These are phyloP conservation scores for Madurella fahalii DNA, from an alignment of 2,329 filamentous ascomycete genomes.

Conservation along the genomic window DNA sequence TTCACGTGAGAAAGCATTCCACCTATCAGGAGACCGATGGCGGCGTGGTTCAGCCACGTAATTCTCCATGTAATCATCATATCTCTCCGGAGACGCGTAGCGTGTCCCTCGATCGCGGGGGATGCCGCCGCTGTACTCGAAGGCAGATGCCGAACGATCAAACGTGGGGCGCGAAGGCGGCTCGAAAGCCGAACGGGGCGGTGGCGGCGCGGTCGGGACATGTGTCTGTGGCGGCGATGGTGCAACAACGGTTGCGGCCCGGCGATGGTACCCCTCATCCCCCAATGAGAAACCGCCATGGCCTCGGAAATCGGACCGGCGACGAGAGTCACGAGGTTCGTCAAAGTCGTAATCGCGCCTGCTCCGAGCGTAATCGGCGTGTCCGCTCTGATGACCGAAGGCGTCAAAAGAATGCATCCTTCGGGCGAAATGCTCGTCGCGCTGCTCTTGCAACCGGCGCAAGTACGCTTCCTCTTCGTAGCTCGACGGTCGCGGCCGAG, in stretches of 20 bases:
- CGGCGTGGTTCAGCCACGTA: slow-evolving; percentile 15
- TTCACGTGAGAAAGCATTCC: slow-evolving; percentile 11
- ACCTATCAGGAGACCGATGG: slow-evolving; percentile 15
- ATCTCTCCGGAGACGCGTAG: slow-evolving; percentile 21
- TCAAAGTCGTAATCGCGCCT: slow-evolving; percentile 40
- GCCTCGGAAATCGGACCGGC: slow-evolving; percentile 44
- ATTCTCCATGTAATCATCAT: slow-evolving; percentile 16
- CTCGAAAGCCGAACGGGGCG: slow-evolving; percentile 25
- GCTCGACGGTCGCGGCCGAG: slow-evolving; percentile 30
- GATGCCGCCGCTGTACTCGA: slow-evolving; percentile 43
- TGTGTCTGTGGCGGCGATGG: slow-evolving; percentile 29
- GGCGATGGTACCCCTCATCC: slow-evolving; percentile 54
- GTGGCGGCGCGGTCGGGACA: slow-evolving; percentile 27
- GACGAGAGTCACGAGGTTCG: slow-evolving; percentile 31
- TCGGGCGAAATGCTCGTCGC: slow-evolving; percentile 40
- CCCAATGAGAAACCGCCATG: slow-evolving; percentile 51
- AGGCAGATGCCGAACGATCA: slow-evolving; percentile 34
- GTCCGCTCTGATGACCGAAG: slow-evolving; percentile 34
- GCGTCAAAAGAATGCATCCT: slow-evolving; percentile 35
- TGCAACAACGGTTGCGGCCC: slow-evolving; percentile 35
- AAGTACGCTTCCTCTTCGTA: slow-evolving; percentile 48
- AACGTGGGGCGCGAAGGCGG: slow-evolving; percentile 25
- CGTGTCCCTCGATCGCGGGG: slow-evolving; percentile 38
- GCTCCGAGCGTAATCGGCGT: slow-evolving; percentile 33
- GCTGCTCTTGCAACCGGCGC: slow-evolving; percentile 44